Evolutionary conservation across 305 asterid genomes (phyloP), one percentile per base, ranked within the genome.

Genomic region (Solanum hybrid): DNA sequence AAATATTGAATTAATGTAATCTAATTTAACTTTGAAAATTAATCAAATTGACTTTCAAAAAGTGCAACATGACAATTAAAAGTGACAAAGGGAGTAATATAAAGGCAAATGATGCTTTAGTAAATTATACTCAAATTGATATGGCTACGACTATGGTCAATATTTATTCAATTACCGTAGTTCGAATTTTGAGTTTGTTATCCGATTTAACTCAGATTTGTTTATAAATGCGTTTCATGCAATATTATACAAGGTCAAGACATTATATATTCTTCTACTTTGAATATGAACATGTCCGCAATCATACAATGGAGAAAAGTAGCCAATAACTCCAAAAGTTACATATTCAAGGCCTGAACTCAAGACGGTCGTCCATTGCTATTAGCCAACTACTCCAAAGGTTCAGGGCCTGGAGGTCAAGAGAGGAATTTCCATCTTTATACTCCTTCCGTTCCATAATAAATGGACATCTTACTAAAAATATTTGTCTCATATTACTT

Each of bases 151-250:
- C 27, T 22, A 22, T 9, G 26, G 27, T 22, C 72, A 8, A 22
- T 64, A 22, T 4, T 64, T 64, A 22, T 22, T 64, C 27, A 3
- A 3, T 22, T 60, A 8, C 1, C 5, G 2, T 22, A 64, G 27
- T 64, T 60, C 2, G 1, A 60, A 64, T 22, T 56, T 22, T 60
- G 26, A 60, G 2, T 60, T 60, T 64, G 71, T 60, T 19, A 19
- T 7, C 12, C 11, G 0, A n/a, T 64, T 3, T 22, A 64, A 64
- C 13, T 22, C 27, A 22, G 0, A 22, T 64, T 3, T 3, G 6
- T 22, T 22, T 22, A 8, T 22, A 64, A 64, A 22, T 1, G 1
- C 2, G 13, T 22, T 56, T 22, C 11, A 7, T 60, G 24, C 71
- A 60, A 60, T 60, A 17, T 56, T 56, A 56, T 56, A 17, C 5